These are phyloP conservation scores for Stachybotrys echinatus DNA, from an alignment of 2,329 filamentous ascomycete species.

Conservation along the genomic window DNA sequence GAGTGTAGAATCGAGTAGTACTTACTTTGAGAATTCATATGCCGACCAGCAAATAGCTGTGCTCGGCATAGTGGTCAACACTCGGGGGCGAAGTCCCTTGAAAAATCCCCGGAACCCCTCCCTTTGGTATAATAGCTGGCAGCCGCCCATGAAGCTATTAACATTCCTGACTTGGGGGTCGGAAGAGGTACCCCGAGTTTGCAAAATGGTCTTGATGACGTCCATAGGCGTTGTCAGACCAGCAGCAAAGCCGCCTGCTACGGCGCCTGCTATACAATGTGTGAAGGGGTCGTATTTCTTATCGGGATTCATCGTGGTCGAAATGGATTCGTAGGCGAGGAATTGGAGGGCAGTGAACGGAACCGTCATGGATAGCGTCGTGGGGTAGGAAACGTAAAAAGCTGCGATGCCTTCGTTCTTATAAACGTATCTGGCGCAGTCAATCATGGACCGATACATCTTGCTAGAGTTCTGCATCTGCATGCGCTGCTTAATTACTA, in stretches of 20 bases:
- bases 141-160: constrained; percentile 75
- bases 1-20: constrained; percentile 11
- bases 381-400: constrained; percentile 98
- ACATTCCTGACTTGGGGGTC: constrained; percentile 81
- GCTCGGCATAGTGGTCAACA: constrained; percentile 96
- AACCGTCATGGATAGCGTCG: constrained; percentile 96
- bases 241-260: constrained; percentile 90
- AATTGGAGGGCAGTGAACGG: constrained; percentile 97
- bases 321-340: constrained; percentile 94
- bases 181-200: constrained; percentile 79
- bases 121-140: constrained; percentile 72
- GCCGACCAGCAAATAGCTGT: constrained; percentile 98
- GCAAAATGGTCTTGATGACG: constrained; percentile 95
- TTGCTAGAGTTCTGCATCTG: constrained; percentile 90
- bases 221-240: constrained; percentile 94
- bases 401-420: constrained; percentile 79
- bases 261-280: constrained; percentile 85
- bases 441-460: constrained; percentile 76
- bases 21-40: constrained; percentile 65
- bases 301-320: constrained; percentile 83
- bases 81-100: constrained; percentile 82
- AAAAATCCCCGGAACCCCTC: constrained; percentile 87
- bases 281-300: constrained; percentile 88
- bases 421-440: constrained; percentile 88
- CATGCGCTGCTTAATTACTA: constrained; percentile 99